Evolutionary conservation across 495 filamentous ascomycete species (phyloP).

Genomic region (Penicillium ochrochloron): DNA sequence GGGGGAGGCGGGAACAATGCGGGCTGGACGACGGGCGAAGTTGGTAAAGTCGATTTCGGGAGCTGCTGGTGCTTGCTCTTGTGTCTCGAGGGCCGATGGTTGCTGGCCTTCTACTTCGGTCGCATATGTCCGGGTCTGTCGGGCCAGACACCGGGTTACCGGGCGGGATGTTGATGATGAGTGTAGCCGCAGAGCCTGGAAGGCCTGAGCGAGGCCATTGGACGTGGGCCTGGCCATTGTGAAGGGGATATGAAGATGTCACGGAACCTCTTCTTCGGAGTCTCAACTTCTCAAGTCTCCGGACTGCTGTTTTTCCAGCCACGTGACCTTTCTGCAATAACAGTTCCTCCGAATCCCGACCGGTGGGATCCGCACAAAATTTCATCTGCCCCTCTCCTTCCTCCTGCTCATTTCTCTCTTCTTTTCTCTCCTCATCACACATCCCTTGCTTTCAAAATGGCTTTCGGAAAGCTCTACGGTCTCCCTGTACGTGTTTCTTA

Average conservation of each 20-base stretch:
- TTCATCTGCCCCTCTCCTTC: slow-evolving; percentile 41
- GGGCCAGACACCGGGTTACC: slow-evolving; percentile 16
- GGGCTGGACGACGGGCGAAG: slow-evolving; percentile 51
- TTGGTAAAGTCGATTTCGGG: slow-evolving; percentile 50
- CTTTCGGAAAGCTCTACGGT: slow-evolving; percentile 96
- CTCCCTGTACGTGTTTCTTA: slow-evolving; percentile 65
- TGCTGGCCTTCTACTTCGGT: slow-evolving; percentile 29
- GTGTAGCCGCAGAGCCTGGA: slow-evolving; percentile 41
- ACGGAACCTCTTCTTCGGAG: slow-evolving; percentile 2
- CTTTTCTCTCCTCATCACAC: slow-evolving; percentile 29
- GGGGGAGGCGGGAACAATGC: slow-evolving; percentile 80
- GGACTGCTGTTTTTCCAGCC: slow-evolving; percentile 32
- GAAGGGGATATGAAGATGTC: slow-evolving; percentile 11
- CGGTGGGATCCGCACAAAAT: slow-evolving; percentile 44
- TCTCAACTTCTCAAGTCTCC: neutral
- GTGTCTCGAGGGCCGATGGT: slow-evolving; percentile 1
- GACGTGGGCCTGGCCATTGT: slow-evolving; percentile 46
- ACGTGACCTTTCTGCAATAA: slow-evolving; percentile 35
- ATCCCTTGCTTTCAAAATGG: slow-evolving; percentile 62
- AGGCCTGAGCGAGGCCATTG: slow-evolving; percentile 44
- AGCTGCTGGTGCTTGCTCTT: slow-evolving; percentile 39
- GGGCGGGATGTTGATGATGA: slow-evolving; percentile 24
- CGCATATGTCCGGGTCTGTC: slow-evolving; percentile 36
- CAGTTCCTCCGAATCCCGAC: slow-evolving; percentile 41
- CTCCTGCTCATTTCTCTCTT: slow-evolving; percentile 37